phyloP scores from a whole-genome alignment of 1,139 yeast genomes.

The Hansenula lynferdii region DNA sequence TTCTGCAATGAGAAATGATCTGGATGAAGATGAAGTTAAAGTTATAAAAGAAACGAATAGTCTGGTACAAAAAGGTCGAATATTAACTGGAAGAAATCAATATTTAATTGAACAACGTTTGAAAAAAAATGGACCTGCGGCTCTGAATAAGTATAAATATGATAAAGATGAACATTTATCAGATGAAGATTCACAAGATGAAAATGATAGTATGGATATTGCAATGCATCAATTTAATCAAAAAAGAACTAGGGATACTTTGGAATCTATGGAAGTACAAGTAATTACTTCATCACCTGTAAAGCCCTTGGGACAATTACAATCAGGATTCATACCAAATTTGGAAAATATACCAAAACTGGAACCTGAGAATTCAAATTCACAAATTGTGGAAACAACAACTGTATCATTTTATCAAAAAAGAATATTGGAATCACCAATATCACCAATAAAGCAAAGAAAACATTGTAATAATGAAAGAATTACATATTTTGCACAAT shows the following conservation, averaged over 20 bases:
- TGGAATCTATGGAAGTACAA: no score
- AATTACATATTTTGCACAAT: background rate
- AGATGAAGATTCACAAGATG: background rate
- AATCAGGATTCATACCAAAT: background rate
- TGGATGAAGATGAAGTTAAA: slow-evolving; percentile 2
- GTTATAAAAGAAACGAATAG: background rate
- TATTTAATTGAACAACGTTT: slow-evolving; percentile 2
- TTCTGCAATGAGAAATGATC: slow-evolving; percentile 2
- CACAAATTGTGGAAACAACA: background rate
- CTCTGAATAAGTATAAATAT: background rate
- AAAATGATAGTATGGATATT: background rate
- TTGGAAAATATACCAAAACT: background rate
- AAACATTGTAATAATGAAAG: background rate
- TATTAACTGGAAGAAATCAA: slow-evolving; percentile 8
- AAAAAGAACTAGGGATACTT: no score
- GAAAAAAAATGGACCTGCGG: background rate
- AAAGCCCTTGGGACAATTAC: background rate
- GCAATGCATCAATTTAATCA: background rate
- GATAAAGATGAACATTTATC: background rate
- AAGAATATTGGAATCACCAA: background rate
- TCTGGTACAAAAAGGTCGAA: background rate
- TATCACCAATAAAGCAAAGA: background rate
- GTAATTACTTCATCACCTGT: no score
- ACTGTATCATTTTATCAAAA: no score
- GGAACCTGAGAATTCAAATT: background rate